These are phyloP conservation scores for Anethum foeniculum DNA, from an alignment of 140 eudicot species.

Conservation along the genomic window DNA sequence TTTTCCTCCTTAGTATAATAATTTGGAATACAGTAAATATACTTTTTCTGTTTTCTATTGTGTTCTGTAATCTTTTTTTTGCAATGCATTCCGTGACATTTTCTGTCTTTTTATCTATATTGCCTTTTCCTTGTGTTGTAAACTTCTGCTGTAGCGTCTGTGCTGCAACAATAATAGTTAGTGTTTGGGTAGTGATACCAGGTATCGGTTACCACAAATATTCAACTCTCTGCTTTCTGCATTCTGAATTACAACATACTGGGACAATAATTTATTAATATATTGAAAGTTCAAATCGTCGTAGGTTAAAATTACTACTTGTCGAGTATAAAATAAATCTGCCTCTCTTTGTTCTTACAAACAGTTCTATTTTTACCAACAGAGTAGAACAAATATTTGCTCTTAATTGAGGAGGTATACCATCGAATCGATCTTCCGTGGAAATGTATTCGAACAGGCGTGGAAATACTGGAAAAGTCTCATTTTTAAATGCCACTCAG, in stretches of 20 bases:
- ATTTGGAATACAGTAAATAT: constrained; percentile 9
- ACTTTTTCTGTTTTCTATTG: not conserved
- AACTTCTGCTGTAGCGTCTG: not conserved
- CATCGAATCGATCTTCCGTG: not conserved
- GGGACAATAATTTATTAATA: not conserved
- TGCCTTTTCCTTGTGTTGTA: not conserved
- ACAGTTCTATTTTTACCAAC: not conserved
- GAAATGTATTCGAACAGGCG: not conserved
- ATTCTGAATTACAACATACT: not conserved
- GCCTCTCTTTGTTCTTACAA: not conserved
- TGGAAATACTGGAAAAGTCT: not conserved
- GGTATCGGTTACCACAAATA: not conserved
- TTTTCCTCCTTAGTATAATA: constrained; percentile 21
- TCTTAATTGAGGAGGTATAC: not conserved
- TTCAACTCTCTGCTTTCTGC: not conserved
- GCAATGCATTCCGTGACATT: not conserved
- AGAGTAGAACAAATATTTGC: not conserved
- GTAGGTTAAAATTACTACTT: not conserved
- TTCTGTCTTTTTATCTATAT: not conserved
- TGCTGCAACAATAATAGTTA: not conserved
- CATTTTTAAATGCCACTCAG: not conserved
- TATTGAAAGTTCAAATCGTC: not conserved
- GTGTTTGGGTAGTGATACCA: not conserved
- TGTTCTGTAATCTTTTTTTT: not conserved
- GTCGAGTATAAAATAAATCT: not conserved